Base-by-base conservation (phyloP, 257 asterid species). In the Gardenia jasminoides region DNA sequence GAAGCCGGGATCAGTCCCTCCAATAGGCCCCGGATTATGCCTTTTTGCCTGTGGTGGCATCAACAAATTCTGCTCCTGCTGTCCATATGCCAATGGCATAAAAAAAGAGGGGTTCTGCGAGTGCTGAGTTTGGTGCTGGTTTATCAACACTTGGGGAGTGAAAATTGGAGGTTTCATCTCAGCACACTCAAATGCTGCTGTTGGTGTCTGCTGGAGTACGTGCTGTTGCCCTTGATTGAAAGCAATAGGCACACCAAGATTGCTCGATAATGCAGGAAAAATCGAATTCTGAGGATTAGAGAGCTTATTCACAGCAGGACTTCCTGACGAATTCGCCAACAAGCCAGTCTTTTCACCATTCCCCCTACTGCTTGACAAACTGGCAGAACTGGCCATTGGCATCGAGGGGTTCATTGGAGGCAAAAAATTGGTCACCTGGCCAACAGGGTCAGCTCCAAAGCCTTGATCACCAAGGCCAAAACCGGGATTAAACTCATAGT, bases 401-500 rank as follows among this genome's bases (percentile, higher is more conserved):
- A 78, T 72, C 26, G 92, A 88, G 64, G 79, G 76, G 59, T 70
- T 80, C 36, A 80, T 56, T 17, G 86, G 7, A 47, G 91, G 82
- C 88, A 87, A 75, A 75, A 79, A 88, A 80, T 77, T 83, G 0
- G 81, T 83, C 54, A 84, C 87, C 62, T 82, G 88, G 61, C 81
- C 80, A 61, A 59, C 67, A 20, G 81, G 76, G 74, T 77, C 93
- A 31, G 83, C 85, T 30, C 82, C 88, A 56, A 90, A 91, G 10
- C 96, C 90, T 79, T 92, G 97, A 89, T 94, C 98, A 83, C 86
- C 91, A 52, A 75, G 85, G 15, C 91, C 95, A 71, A 86, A 91
- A 7, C 88, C 90, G 9, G 84, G 88, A 77, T 83, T 81, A 74
- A 91, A 88, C 59, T 87, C 96, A 58, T 88, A 88, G 77, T 91